Base-by-base conservation (phyloP, 805 yeast genomes). In the Sugiyamaella marilandica region DNA sequence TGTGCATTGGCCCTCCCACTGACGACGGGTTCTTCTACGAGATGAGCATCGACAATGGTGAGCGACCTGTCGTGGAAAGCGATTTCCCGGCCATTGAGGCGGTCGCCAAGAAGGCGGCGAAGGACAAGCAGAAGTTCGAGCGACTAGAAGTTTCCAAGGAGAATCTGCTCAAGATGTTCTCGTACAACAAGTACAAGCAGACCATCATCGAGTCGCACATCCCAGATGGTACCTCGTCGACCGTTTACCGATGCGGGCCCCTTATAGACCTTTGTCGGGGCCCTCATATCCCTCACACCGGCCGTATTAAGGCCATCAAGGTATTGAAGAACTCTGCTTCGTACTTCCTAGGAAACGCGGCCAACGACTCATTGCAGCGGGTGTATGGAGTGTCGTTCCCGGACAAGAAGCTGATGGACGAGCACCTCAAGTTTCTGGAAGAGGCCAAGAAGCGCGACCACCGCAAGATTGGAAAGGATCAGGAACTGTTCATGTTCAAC, bases 351-450 rank as follows among this genome's bases (percentile, higher is more conserved):
- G 99, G 97, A 73, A 97, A 92, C 62, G 74, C 95, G 47, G 77
- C 77, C 62, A 92, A 94, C 69, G 99, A 94, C 70, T 90, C 97
- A 18, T 79, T 94, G 72, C 99, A 94, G 76, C 88, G 99, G 78
- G 81, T 94, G 52, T 94, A 94, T 70, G 99, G 99, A 81, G 84
- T 94, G 59, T 87, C 97, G 11, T 94, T 94, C 90, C 99, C 99
- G 58, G 99, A 94, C 73, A 92, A 94, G 79, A 89, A 90, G 73
- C 80, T 82, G 63, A 87, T 94, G 95, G 92, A 87, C 64, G 97
- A 86, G 64, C 97, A 94, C 70, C 73, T 92, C 74, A 87, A 90
- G 70, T 94, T 92, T 75, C 77, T 94, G 69, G 94, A 87, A 66
- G 99, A 94, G 74, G 99, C 99, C 43, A 87, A 95, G 54, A 81